These are phyloP conservation scores for Skeletonema potamos DNA, from an alignment of 108 stramenopile species.

Conservation along the genomic window DNA sequence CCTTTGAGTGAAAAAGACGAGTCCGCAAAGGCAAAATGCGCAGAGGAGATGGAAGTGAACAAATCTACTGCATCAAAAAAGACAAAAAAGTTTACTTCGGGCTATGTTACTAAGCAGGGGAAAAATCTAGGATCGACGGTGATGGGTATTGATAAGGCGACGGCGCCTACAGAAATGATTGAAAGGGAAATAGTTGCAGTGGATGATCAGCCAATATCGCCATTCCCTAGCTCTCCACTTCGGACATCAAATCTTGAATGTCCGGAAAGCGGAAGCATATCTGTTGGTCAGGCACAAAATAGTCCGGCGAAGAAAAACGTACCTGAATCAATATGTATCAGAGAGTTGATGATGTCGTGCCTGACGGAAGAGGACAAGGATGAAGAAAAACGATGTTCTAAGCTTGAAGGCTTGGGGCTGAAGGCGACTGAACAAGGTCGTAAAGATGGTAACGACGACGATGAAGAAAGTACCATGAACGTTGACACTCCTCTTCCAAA, in stretches of 20 bases:
- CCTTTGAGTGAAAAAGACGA: slow-evolving; percentile 5
- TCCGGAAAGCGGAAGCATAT: not conserved
- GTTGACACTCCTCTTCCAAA: slow-evolving; percentile 4
- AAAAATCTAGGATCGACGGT: not conserved
- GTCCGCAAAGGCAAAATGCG: slow-evolving; percentile 3
- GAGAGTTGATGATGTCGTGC: not conserved
- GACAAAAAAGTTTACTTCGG: not conserved
- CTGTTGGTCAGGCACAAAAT: not conserved
- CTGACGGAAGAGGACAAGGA: slow-evolving; percentile 1
- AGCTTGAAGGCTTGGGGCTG: not conserved
- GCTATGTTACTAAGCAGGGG: not conserved
- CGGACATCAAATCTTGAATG: not conserved
- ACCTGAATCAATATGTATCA: slow-evolving; percentile 1
- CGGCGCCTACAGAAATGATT: not conserved
- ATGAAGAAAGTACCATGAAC: not conserved
- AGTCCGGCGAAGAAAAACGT: not conserved
- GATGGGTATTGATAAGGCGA: not conserved
- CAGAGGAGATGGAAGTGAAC: slow-evolving; percentile 5
- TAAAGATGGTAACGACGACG: not conserved
- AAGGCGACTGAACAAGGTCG: not conserved
- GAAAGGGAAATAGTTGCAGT: not conserved
- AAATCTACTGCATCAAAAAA: slow-evolving; percentile 2
- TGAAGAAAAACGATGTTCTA: not conserved
- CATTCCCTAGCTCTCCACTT: not conserved
- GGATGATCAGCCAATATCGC: not conserved